Conservation (phyloP, 148 eudicot genomes). For the Rhododendron ovatum region DNA sequence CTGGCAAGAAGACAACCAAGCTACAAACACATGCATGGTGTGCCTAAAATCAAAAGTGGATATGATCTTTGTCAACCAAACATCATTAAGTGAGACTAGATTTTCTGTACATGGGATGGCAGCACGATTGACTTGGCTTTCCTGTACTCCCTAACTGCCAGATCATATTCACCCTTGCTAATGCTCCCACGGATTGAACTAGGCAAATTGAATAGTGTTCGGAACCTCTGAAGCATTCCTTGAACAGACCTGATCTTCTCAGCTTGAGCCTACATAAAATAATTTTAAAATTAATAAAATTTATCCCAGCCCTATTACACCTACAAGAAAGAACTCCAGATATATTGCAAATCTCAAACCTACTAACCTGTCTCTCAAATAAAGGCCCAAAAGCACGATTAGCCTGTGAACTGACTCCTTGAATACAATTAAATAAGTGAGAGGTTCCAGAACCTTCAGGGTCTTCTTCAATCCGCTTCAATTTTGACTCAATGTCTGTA, state of each 20-base stretch:
- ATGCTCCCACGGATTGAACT: slow-evolving; percentile 85
- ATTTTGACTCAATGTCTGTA: slow-evolving; percentile 89
- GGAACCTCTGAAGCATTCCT: slow-evolving; percentile 99
- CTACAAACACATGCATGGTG: neutral
- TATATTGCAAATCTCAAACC: slow-evolving; percentile 7
- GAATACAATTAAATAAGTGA: slow-evolving; percentile 73
- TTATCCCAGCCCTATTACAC: neutral
- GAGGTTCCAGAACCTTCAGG: slow-evolving; percentile 96
- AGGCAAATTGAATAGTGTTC: slow-evolving; percentile 94
- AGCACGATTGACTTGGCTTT: slow-evolving; percentile 96
- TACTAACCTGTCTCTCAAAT: slow-evolving; percentile 95
- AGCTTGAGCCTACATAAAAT: slow-evolving; percentile 74
- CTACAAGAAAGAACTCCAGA: slow-evolving; percentile 3
- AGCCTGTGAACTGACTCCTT: slow-evolving; percentile 76
- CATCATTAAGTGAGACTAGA: neutral
- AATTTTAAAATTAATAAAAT: slow-evolving; percentile 5
- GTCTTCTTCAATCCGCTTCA: slow-evolving; percentile 94
- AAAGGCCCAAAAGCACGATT: slow-evolving; percentile 88
- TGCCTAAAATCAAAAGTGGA: neutral
- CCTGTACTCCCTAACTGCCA: slow-evolving; percentile 98
- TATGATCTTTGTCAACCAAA: neutral
- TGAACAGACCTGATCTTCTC: slow-evolving; percentile 99
- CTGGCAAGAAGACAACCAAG: neutral
- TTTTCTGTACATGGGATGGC: slow-evolving; percentile 77
- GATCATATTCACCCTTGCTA: slow-evolving; percentile 95